Evolutionary conservation across 83 land plant species (phyloP).

Genomic region (Larix sibirica): DNA sequence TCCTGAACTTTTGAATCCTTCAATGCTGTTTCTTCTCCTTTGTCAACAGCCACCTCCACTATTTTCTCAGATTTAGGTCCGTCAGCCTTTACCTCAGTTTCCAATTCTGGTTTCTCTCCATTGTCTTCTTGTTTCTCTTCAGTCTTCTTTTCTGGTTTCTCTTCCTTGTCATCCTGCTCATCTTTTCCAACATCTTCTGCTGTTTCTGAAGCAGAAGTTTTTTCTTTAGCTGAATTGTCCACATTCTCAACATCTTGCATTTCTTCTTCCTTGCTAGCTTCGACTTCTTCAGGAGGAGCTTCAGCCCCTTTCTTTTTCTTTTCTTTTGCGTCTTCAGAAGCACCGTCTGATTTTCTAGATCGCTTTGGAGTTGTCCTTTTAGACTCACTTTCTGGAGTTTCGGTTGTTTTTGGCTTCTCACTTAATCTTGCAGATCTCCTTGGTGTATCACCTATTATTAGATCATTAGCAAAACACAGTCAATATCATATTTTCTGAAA

Average conservation of each 20-base stretch:
- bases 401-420: slow-evolving; percentile 33
- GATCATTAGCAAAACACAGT: neutral
- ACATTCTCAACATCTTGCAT: slow-evolving; percentile 17
- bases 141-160: neutral
- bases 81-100: slow-evolving; percentile 11
- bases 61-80: slow-evolving; percentile 9
- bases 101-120: slow-evolving; percentile 1
- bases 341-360: slow-evolving; percentile 25
- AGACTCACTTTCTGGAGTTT: slow-evolving; percentile 34
- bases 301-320: slow-evolving; percentile 23
- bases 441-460: slow-evolving; percentile 52
- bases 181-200: slow-evolving; percentile 3
- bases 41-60: neutral
- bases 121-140: slow-evolving; percentile 13
- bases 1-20: neutral
- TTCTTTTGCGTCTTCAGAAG: slow-evolving; percentile 24
- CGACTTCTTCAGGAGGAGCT: slow-evolving; percentile 20
- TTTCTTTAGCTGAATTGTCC: neutral
- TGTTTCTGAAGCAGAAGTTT: neutral
- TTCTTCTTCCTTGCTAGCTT: slow-evolving; percentile 29
- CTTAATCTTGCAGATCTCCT: slow-evolving; percentile 61
- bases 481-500: neutral
- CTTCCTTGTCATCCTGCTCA: slow-evolving; percentile 7
- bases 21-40: slow-evolving; percentile 10
- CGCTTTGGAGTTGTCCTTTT: slow-evolving; percentile 29